Conservation (phyloP, 2,329 filamentous ascomycete genomes). For the Talaromyces funiculosus region DNA sequence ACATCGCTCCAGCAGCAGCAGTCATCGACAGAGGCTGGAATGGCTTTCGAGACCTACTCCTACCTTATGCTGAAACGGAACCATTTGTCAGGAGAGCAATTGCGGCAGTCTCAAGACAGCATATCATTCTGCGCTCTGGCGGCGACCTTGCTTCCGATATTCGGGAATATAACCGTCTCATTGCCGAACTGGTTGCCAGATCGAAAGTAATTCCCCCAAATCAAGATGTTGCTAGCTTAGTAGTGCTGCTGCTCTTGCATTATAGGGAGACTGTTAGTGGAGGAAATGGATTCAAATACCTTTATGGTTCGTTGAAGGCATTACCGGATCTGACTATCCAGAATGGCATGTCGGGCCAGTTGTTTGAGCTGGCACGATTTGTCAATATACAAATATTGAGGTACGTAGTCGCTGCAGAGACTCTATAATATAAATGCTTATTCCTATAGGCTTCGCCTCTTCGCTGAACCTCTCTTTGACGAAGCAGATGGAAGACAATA, state of each 20-base stretch:
- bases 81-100: background rate
- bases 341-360: background rate
- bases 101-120: background rate
- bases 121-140: background rate
- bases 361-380: background rate
- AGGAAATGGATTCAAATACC: background rate
- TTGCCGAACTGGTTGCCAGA: background rate
- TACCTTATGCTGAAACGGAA: background rate
- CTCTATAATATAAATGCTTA: no score
- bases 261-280: background rate
- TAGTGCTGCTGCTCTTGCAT: background rate
- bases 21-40: background rate
- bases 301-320: background rate
- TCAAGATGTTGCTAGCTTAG: background rate
- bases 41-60: background rate
- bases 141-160: background rate
- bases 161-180: background rate
- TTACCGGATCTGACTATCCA: background rate
- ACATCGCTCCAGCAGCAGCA: background rate
- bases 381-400: background rate
- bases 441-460: background rate
- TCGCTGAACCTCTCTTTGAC: background rate
- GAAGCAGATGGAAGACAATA: background rate
- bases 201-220: background rate
- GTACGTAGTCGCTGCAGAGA: no score